Base-by-base conservation (phyloP, 371 early-diverging fungal genomes). In the Umbelopsis sp. region DNA sequence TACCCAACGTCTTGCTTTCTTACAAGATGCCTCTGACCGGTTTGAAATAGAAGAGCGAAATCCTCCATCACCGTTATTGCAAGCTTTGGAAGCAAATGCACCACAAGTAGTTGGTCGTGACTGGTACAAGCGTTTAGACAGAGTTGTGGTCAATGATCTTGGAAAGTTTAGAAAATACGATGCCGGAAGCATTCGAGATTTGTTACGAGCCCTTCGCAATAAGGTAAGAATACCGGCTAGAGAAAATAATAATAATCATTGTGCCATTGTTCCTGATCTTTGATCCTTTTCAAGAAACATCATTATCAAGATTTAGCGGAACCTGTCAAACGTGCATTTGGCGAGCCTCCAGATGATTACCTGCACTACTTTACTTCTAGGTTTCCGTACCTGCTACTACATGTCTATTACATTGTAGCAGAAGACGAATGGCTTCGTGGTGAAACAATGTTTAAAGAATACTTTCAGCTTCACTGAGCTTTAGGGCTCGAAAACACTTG, bases 11-110 rank as follows among this genome's bases (percentile, higher is more conserved):
- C 84, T 99, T 50, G 82, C 86, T 44, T 99, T 98, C 72, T 73
- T 99, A 72, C 95, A 95, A 78, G 97, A 98, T 74, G 93, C 94
- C 11, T 96, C 96, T 0, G 98, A 99, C 75, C 88, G 97, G 50
- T 88, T 97, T 71, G 97, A 97, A 74, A 83, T 91, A 14, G 97
- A 98, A 73, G 88, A 84, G 52, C 82, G 90, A n/a, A 86, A 82
- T 66, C 87, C 92, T 12, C 88, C 91, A n/a, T 88, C 89, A 3
- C 80, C 83, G 6, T 69, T 93, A 24, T 67, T 96, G 44, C 80
- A 85, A 70, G 71, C 77, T 14, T 75, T 94, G 57, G 95, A 96
- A 73, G 70, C 79, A 0, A 82, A 87, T 63, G 87, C 87, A 0
- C 67, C 73, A 16, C 81, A 84, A 44, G 86, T 93, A 4, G 76